phyloP scores from a whole-genome alignment of 2,329 filamentous ascomycete species.

The Ambrosiella beaveri region DNA sequence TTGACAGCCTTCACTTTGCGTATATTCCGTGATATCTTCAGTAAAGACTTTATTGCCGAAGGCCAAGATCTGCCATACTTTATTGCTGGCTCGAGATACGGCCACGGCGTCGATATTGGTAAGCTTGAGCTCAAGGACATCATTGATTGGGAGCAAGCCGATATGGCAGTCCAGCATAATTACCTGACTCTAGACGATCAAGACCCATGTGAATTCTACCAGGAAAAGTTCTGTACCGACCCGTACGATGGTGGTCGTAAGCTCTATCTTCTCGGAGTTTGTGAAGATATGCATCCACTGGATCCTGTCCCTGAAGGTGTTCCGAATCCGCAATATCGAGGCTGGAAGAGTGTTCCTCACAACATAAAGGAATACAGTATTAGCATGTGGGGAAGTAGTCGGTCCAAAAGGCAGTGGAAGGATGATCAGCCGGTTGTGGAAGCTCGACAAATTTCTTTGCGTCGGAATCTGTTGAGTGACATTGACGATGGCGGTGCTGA shows the following conservation, averaged over 20 bases:
- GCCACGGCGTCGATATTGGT: slow-evolving; percentile 15
- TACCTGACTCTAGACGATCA: slow-evolving; percentile 22
- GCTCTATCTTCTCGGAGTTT: slow-evolving; percentile 35
- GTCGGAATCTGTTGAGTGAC: slow-evolving; percentile 71
- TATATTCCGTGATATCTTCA: slow-evolving; percentile 72
- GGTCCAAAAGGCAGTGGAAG: slow-evolving; percentile 34
- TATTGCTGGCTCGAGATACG: slow-evolving; percentile 40
- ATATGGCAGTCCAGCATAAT: slow-evolving; percentile 21
- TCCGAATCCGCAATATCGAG: slow-evolving; percentile 28
- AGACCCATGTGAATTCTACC: slow-evolving; percentile 31
- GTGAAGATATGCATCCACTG: slow-evolving; percentile 40
- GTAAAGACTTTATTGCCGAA: slow-evolving; percentile 59
- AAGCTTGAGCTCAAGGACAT: slow-evolving; percentile 15
- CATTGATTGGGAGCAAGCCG: slow-evolving; percentile 47
- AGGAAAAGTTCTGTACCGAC: slow-evolving; percentile 38
- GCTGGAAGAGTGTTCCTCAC: slow-evolving; percentile 24
- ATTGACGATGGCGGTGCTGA: slow-evolving; percentile 34
- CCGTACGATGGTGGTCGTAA: slow-evolving; percentile 46
- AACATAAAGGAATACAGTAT: slow-evolving; percentile 73
- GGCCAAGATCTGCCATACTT: slow-evolving; percentile 61
- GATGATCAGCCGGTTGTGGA: slow-evolving; percentile 66
- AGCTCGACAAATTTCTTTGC: slow-evolving; percentile 54
- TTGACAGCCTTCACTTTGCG: slow-evolving; percentile 59
- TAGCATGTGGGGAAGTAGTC: slow-evolving; percentile 50
- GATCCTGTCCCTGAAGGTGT: slow-evolving; percentile 46